A percentile compares a stretch with the other conserved stretches of the same genome.
These are phyloP conservation scores for Laetiporus sulphureus DNA, from an alignment of 1,284 basidiomycete genomes.

Conservation along the genomic window DNA sequence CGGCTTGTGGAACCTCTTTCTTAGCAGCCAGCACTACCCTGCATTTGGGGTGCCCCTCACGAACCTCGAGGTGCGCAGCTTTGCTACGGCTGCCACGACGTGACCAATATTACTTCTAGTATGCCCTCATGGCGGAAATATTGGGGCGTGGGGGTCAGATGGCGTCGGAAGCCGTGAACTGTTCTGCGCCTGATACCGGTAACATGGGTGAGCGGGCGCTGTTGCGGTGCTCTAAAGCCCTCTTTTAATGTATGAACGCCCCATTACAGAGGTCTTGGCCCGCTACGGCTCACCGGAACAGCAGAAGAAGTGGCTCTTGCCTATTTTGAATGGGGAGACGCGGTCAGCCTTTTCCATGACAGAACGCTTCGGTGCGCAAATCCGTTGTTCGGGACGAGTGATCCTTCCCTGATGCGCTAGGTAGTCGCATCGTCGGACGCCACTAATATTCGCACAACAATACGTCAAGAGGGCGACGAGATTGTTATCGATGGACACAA, in stretches of 20 bases:
- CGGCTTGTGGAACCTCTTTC: conserved; percentile 96
- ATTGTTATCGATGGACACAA: conserved; percentile 97
- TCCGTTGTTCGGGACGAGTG: no score
- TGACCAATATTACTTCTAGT: conserved; percentile 38
- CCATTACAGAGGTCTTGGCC: conserved; percentile 83
- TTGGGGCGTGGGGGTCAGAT: conserved; percentile 80
- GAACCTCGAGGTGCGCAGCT: conserved; percentile 75
- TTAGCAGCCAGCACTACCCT: conserved; percentile 91
- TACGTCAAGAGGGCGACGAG: conserved; percentile 79
- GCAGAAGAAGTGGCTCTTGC: conserved; percentile 86
- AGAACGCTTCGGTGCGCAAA: conserved; percentile 79
- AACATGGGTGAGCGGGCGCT: conserved; percentile 73
- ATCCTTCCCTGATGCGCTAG: not conserved
- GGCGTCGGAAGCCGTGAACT: conserved; percentile 86
- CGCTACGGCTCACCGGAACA: conserved; percentile 87
- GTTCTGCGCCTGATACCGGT: conserved; percentile 92
- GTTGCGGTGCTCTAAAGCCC: not conserved
- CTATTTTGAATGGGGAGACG: conserved; percentile 88
- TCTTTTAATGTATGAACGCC: not conserved
- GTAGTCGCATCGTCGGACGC: conserved; percentile 93
- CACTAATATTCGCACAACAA: conserved; percentile 90
- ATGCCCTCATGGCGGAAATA: conserved; percentile 95
- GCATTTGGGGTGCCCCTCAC: conserved; percentile 82
- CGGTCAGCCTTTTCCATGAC: conserved; percentile 96
- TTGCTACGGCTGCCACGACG: not conserved